A percentile compares a stretch with the other conserved stretches of the same genome.
These are phyloP conservation scores for Aureobasidium lini DNA, from an alignment of 2,329 filamentous ascomycete genomes.

Conservation along the genomic window DNA sequence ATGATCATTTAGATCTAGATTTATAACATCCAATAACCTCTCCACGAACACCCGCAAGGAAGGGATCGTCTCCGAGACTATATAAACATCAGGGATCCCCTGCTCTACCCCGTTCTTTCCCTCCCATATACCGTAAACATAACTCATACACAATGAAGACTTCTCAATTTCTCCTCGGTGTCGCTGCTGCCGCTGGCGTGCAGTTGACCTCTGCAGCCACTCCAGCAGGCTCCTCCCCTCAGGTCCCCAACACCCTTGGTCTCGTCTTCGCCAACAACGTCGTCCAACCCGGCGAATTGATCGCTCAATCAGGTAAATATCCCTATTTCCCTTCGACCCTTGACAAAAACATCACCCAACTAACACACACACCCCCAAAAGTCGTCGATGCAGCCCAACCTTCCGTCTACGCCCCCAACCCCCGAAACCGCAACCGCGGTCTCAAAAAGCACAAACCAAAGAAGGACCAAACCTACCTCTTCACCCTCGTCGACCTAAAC, in stretches of 20 bases:
- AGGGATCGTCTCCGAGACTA: too few relatives aligned
- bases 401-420: neutral
- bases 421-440: neutral
- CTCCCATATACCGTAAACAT: too few relatives aligned
- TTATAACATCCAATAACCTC: too few relatives aligned
- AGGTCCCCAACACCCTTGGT: neutral
- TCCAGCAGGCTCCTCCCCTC: neutral
- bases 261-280: neutral
- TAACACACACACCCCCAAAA: neutral
- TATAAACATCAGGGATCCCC: too few relatives aligned
- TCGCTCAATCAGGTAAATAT: neutral
- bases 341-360: neutral
- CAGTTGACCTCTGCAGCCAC: neutral
- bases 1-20: too few relatives aligned
- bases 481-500: conserved; percentile 23
- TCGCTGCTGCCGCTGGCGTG: neutral
- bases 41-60: too few relatives aligned
- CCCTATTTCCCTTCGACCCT: neutral
- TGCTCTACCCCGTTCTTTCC: too few relatives aligned
- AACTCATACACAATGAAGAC: neutral
- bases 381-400: conserved; percentile 9
- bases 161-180: neutral
- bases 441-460: neutral
- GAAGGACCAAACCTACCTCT: conserved; percentile 17
- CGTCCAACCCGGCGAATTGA: neutral